Conservation (phyloP, 2,329 filamentous ascomycete species). For the Trichoderma pleuroti region DNA sequence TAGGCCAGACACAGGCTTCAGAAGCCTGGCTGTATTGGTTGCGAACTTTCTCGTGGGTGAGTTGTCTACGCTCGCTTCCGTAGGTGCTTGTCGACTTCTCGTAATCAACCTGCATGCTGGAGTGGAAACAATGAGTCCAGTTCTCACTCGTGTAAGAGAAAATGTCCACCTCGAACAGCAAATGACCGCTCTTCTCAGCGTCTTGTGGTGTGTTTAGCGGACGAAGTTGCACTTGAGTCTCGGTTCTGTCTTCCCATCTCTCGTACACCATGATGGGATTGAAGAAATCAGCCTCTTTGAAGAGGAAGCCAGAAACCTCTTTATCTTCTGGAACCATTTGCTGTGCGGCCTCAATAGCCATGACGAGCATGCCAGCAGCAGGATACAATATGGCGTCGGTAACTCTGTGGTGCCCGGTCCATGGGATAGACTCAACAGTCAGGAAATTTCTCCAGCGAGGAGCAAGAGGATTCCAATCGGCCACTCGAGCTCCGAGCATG, state of each 20-base stretch:
- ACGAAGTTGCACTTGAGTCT: constrained; percentile 5
- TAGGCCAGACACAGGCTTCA: background rate
- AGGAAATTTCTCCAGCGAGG: constrained; percentile 36
- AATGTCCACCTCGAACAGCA: constrained; percentile 1
- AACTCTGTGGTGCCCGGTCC: constrained; percentile 45
- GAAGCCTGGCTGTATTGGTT: background rate
- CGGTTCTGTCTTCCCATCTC: background rate
- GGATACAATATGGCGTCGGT: constrained; percentile 33
- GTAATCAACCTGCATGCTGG: constrained; percentile 1
- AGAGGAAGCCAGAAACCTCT: background rate
- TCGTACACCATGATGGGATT: background rate
- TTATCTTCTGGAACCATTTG: constrained; percentile 10
- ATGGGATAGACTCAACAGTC: constrained; percentile 31
- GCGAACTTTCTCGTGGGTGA: background rate
- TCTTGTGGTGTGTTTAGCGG: background rate
- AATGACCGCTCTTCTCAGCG: background rate
- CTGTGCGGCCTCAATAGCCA: constrained; percentile 40
- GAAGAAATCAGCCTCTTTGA: constrained; percentile 3
- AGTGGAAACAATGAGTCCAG: constrained; percentile 11
- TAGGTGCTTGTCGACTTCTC: background rate
- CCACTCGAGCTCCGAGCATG: constrained; percentile 29
- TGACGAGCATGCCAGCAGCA: constrained; percentile 40
- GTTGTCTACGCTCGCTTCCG: background rate
- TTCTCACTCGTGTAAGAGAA: background rate
- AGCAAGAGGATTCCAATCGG: constrained; percentile 30